Percentiles rank a stretch among this genome's conserved stretches.
These are phyloP conservation scores for Mycena capillaripes DNA, from an alignment of 768 basidiomycete genomes.

Conservation along the genomic window DNA sequence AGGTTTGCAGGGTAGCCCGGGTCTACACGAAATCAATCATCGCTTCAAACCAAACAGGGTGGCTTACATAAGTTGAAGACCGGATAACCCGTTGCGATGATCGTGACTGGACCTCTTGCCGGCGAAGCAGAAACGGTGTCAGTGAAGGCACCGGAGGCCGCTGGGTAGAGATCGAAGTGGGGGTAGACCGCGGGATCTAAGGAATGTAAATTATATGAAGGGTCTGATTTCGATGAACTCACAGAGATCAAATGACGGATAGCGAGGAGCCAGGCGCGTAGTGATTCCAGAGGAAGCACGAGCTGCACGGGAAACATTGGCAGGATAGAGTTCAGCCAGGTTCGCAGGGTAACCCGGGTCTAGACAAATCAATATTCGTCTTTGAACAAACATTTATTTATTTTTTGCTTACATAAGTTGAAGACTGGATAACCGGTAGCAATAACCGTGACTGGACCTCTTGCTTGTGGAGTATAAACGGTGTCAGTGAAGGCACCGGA, in stretches of 20 bases:
- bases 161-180: conserved; percentile 49
- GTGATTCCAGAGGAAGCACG: conserved; percentile 8
- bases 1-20: conserved; percentile 31
- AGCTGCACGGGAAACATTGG: background rate
- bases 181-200: conserved; percentile 50
- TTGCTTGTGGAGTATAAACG: background rate
- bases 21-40: background rate
- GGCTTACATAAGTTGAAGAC: conserved; percentile 43
- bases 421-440: conserved; percentile 43
- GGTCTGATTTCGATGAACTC: background rate
- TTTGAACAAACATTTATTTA: background rate
- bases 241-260: conserved; percentile 22
- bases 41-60: background rate
- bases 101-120: conserved; percentile 9
- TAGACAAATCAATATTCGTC: background rate
- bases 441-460: conserved; percentile 16
- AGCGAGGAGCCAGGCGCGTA: conserved; percentile 24
- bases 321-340: conserved; percentile 23
- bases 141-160: conserved; percentile 10
- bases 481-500: conserved; percentile 5
- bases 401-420: conserved; percentile 39
- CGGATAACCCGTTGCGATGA: conserved; percentile 40
- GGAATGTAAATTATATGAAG: background rate
- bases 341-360: conserved; percentile 32
- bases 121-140: background rate